Evolutionary conservation across 495 filamentous ascomycete genomes (phyloP).

Genomic region (Oidiodendron maius): DNA sequence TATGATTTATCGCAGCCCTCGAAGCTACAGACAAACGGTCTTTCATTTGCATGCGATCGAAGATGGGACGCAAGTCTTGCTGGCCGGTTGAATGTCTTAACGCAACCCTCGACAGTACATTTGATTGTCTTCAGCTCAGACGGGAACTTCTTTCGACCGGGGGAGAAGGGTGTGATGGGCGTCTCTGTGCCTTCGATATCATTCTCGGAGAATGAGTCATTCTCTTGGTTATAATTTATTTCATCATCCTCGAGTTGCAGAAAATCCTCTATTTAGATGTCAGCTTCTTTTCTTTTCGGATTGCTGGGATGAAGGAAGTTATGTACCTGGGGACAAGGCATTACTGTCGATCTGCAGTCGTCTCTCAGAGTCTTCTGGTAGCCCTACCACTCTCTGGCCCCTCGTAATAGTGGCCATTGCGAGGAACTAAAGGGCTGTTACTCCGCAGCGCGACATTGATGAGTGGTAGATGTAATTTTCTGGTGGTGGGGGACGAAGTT

Average conservation of each 20-base stretch:
- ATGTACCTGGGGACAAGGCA: slow-evolving; percentile 2
- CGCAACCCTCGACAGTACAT: slow-evolving; percentile 65
- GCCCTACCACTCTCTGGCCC: slow-evolving; percentile 15
- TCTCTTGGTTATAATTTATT: slow-evolving; percentile 8
- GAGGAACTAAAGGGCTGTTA: too few species aligned
- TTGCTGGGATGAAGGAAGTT: not conserved
- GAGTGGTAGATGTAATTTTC: too few species aligned
- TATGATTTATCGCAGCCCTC: slow-evolving; percentile 74
- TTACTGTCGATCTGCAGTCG: slow-evolving; percentile 7
- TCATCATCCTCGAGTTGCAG: slow-evolving; percentile 11
- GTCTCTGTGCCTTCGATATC: slow-evolving; percentile 40
- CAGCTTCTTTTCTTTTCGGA: not conserved
- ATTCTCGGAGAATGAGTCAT: slow-evolving; percentile 23
- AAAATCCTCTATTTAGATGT: slow-evolving; percentile 4
- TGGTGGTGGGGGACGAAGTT: too few species aligned
- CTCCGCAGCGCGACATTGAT: too few species aligned
- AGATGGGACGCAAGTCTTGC: slow-evolving; percentile 73
- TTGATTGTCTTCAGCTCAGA: slow-evolving; percentile 67
- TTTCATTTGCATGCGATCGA: slow-evolving; percentile 73
- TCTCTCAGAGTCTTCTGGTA: slow-evolving; percentile 5
- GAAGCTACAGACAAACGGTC: slow-evolving; percentile 63
- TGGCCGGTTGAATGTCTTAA: slow-evolving; percentile 82
- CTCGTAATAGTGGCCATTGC: slow-evolving; percentile 9
- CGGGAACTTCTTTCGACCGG: slow-evolving; percentile 50
- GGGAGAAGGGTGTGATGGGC: slow-evolving; percentile 47